A percentile compares a stretch with the other conserved stretches of the same genome.
Evolutionary conservation across 2,329 filamentous ascomycete species (phyloP).

Genomic region (Alternaria consortialis): DNA sequence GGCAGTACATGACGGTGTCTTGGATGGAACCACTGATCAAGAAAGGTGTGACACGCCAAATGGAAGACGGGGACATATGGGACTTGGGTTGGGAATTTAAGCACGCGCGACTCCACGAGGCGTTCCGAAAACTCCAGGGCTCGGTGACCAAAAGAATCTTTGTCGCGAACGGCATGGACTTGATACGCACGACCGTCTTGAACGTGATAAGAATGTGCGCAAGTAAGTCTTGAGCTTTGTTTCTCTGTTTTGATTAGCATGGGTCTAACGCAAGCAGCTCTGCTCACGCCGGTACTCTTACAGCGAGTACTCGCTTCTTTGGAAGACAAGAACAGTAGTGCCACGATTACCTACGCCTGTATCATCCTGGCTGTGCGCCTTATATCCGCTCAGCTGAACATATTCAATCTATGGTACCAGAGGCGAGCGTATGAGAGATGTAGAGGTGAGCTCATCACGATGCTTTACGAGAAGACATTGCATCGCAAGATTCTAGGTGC

Average conservation of each 20-base stretch:
- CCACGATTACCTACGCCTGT: conserved; percentile 71
- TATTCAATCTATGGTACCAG: conserved; percentile 82
- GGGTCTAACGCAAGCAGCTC: conserved; percentile 23
- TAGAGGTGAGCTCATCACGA: conserved; percentile 84
- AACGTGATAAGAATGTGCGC: conserved; percentile 69
- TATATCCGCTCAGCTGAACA: conserved; percentile 69
- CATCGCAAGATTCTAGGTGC: conserved; percentile 65
- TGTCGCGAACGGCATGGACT: conserved; percentile 79
- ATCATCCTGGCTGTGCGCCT: conserved; percentile 69
- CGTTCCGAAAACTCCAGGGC: conserved; percentile 76
- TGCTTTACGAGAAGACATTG: conserved; percentile 81
- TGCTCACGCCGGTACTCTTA: conserved; percentile 72
- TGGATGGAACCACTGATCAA: conserved; percentile 82
- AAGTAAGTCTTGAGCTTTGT: conserved; percentile 50
- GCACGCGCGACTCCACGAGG: conserved; percentile 75
- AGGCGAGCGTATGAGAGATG: conserved; percentile 84
- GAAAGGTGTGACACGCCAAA: conserved; percentile 69
- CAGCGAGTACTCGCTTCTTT: conserved; percentile 75
- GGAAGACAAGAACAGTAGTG: conserved; percentile 61
- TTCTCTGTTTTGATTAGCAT: not conserved
- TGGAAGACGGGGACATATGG: conserved; percentile 86
- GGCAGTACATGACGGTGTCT: conserved; percentile 84
- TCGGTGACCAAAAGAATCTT: conserved; percentile 75
- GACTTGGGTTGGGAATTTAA: conserved; percentile 81
- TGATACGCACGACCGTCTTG: conserved; percentile 72